These are phyloP conservation scores for Heterobasidion annosum DNA, from an alignment of 1,284 basidiomycete genomes.

Conservation along the genomic window DNA sequence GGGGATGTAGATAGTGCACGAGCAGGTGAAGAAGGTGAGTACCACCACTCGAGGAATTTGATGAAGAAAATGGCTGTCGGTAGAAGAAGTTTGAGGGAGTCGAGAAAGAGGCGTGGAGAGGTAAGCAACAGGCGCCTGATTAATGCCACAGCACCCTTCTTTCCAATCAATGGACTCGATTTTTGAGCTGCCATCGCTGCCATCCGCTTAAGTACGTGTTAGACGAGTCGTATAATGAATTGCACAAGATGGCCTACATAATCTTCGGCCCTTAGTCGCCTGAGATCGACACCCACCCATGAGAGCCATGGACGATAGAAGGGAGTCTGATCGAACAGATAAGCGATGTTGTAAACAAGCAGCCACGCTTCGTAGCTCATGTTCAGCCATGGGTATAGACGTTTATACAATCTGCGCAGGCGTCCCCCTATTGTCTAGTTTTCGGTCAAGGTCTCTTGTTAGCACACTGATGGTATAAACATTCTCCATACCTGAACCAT, in stretches of 20 bases:
- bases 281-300: constrained; percentile 77
- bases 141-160: constrained; percentile 27
- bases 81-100: constrained; percentile 76
- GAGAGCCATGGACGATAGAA: constrained; percentile 90
- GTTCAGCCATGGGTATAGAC: constrained; percentile 77
- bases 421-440: constrained; percentile 34
- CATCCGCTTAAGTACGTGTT: constrained; percentile 24
- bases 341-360: constrained; percentile 79
- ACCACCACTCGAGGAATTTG: constrained; percentile 99
- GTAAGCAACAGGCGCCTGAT: constrained; percentile 36
- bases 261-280: constrained; percentile 72
- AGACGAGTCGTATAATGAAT: background rate
- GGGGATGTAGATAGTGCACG: constrained; percentile 51
- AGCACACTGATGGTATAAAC: background rate
- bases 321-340: constrained; percentile 83
- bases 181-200: constrained; percentile 27
- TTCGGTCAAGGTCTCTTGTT: constrained; percentile 4
- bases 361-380: constrained; percentile 75
- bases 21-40: constrained; percentile 89
- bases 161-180: constrained; percentile 19
- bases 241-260: constrained; percentile 35
- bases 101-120: constrained; percentile 57
- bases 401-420: constrained; percentile 54
- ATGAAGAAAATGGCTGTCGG: constrained; percentile 94
- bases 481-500: constrained; percentile 37